Conservation (phyloP, 2,329 filamentous ascomycete species). For the Chrysosporium queenslandicum region DNA sequence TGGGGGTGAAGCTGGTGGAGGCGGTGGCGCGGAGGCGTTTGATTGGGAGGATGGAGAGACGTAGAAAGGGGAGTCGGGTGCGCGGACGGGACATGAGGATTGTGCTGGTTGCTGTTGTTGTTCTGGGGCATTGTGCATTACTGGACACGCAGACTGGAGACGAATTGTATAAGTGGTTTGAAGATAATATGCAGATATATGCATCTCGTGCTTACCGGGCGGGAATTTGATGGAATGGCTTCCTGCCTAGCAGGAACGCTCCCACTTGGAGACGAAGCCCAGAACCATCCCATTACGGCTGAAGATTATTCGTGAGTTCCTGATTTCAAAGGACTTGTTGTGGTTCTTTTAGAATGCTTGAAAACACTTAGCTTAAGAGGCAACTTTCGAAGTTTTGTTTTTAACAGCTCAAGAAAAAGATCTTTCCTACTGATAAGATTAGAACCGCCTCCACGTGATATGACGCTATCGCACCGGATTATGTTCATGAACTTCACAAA, state of each 20-base stretch:
- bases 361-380: too few relatives aligned
- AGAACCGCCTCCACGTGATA: constrained; percentile 1
- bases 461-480: not conserved
- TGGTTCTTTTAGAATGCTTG: too few relatives aligned
- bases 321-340: too few relatives aligned
- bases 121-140: constrained; percentile 45
- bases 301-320: too few relatives aligned
- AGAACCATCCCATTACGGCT: constrained; percentile 57
- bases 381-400: too few relatives aligned
- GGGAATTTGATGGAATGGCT: constrained; percentile 39
- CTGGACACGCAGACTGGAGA: constrained; percentile 56
- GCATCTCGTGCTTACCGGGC: constrained; percentile 42
- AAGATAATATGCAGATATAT: not conserved
- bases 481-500: too few relatives aligned
- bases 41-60: constrained; percentile 26
- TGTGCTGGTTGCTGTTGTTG: constrained; percentile 24
- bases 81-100: constrained; percentile 37
- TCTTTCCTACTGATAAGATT: not conserved
- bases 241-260: constrained; percentile 38
- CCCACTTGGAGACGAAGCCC: constrained; percentile 47
- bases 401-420: constrained; percentile 6
- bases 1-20: constrained; percentile 23
- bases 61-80: constrained; percentile 43
- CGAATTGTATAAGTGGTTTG: not conserved
- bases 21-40: constrained; percentile 26